Base-by-base conservation (phyloP, 148 eudicot species). In the Mesembryanthemum crystallinum region DNA sequence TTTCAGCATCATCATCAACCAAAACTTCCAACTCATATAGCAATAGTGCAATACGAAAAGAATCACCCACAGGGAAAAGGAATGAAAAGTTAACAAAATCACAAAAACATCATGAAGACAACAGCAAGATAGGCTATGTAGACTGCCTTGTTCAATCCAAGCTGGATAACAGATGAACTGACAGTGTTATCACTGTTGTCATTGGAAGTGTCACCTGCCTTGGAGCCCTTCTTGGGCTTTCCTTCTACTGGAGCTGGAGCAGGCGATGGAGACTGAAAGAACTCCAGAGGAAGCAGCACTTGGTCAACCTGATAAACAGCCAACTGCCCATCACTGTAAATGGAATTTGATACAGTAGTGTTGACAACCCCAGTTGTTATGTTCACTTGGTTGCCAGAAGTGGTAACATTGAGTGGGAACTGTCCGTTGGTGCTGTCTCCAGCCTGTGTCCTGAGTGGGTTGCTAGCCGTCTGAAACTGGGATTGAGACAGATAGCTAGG, bases 261-360 rank as follows among this genome's bases (percentile, higher is more conserved):
- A 4, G 97, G 96, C 0, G 95, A 72, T 2, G 85, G 76, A 1
- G 93, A 24, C 23, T 82, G 85, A 51, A 92, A 92, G 35, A 95
- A 69, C 14, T 84, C 86, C 77, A 83, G 28, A 15, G 99, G 99
- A 42, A 89, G 90, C 27, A 95, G 84, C 47, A 95, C 99, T 51
- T 86, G 87, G 64, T 95, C 97, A 33, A 95, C 92, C 76, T 92
- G 92, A 72, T 92, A 95, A 55, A 95, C 96, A 13, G 97, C 96
- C 30, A 95, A 77, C 64, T 88, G 86, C 23, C 74, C 81, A 60
- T 95, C 97, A 20, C 85, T 83, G 73, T 86, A 95, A 13, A 95
- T 32, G 0, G 90, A 76, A 71, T 85, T 87, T 0, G 76, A 83
- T 64, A 95, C 85, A 1, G 94, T 87, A 18, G 99, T 82, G 29